A percentile compares a stretch with the other conserved stretches of the same genome.
Evolutionary conservation across 192 early-diverging fungal species (phyloP).

Genomic region (Coemansia erecta): DNA sequence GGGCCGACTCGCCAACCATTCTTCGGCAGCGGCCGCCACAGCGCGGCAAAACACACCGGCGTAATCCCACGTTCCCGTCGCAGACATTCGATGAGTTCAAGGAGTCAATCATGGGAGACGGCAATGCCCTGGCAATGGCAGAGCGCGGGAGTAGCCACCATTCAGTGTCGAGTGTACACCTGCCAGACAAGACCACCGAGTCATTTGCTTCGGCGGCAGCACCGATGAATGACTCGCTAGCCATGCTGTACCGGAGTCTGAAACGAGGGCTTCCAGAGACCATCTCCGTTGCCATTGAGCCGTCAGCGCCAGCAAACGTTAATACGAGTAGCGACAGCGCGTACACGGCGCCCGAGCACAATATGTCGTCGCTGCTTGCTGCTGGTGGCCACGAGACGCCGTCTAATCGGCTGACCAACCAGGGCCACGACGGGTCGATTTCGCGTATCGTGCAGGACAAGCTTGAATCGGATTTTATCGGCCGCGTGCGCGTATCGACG

Average conservation of each 20-base stretch:
- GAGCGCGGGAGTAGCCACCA: not conserved
- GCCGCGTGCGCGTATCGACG: constrained; percentile 38
- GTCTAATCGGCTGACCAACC: constrained; percentile 23
- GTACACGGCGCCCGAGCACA: not conserved
- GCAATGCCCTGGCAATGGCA: not conserved
- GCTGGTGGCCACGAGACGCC: not conserved
- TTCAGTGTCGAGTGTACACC: constrained; percentile 8
- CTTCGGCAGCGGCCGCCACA: constrained; percentile 12
- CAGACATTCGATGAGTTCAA: constrained; percentile 10
- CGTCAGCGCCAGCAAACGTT: constrained; percentile 2
- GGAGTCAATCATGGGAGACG: not conserved
- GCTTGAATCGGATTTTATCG: constrained; percentile 33
- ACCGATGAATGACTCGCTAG: constrained; percentile 13
- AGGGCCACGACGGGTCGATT: constrained; percentile 43
- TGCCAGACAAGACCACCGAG: constrained; percentile 2
- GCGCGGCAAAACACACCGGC: constrained; percentile 16
- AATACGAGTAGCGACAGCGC: constrained; percentile 24
- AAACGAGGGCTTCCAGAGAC: not conserved
- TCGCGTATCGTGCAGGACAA: constrained; percentile 39
- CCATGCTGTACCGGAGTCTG: constrained; percentile 10
- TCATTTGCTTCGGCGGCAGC: constrained; percentile 5
- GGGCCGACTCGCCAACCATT: constrained; percentile 38
- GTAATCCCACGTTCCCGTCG: constrained; percentile 31
- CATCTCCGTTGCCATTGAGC: constrained; percentile 2
- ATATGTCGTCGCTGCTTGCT: not conserved